These are phyloP conservation scores for Stephania cephalantha DNA, from an alignment of 164 flowering plant genomes.

Conservation along the genomic window DNA sequence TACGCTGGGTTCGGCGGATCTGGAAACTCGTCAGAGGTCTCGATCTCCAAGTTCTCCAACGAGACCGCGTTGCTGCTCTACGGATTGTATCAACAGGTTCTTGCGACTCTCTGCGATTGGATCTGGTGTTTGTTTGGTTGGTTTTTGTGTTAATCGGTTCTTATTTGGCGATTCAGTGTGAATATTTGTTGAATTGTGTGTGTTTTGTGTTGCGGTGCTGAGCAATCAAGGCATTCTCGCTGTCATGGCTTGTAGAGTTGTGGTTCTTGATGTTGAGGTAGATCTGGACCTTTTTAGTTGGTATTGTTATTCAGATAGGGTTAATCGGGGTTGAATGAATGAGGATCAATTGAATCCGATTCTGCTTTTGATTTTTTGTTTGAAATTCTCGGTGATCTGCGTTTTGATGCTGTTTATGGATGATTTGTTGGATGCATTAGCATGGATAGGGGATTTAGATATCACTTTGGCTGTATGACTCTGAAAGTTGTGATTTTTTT, in stretches of 20 bases:
- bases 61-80: conserved; percentile 84
- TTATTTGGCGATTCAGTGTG: conserved; percentile 2
- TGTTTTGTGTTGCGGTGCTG: not conserved
- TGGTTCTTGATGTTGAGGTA: conserved; percentile 12
- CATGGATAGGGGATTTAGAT: not conserved
- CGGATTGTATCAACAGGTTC: conserved; percentile 84
- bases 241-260: not conserved
- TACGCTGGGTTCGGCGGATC: conserved; percentile 90
- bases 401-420: not conserved
- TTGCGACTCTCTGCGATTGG: not conserved
- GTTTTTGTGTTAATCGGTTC: not conserved
- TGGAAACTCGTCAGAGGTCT: conserved; percentile 30
- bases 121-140: not conserved
- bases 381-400: not conserved
- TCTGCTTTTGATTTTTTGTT: not conserved
- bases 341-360: conserved; percentile 8
- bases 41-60: conserved; percentile 61
- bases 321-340: conserved; percentile 4
- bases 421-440: not conserved
- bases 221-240: too few relatives aligned
- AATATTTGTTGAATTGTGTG: not conserved
- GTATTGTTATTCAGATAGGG: not conserved
- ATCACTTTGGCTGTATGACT: not conserved
- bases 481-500: not conserved
- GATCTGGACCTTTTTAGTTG: conserved; percentile 12